A percentile compares a stretch with the other conserved stretches of the same genome.
phyloP scores from a whole-genome alignment of 352 stramenopile genomes.

The Globisporangium okanoganense region DNA sequence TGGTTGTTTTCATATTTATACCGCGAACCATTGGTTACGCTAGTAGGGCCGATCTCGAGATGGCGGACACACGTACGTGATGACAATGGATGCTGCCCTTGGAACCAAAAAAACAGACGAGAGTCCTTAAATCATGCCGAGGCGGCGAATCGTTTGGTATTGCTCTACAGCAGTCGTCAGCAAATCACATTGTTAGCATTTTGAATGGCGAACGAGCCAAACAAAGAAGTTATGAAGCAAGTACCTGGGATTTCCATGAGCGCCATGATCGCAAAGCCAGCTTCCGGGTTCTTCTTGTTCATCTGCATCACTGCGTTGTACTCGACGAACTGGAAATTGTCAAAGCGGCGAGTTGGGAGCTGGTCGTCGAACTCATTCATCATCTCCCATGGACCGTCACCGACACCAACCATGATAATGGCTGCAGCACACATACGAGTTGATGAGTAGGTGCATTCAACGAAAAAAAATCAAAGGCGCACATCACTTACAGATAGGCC shows the following conservation, averaged over 20 bases:
- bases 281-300: conserved; percentile 60
- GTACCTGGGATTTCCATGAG: conserved; percentile 77
- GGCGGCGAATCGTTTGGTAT: conserved; percentile 50
- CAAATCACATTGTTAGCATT: neutral
- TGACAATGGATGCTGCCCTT: neutral
- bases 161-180: conserved; percentile 31
- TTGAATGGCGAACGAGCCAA: neutral
- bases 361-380: conserved; percentile 77
- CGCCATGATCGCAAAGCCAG: conserved; percentile 64
- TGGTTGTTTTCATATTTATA: neutral
- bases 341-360: conserved; percentile 56
- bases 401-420: conserved; percentile 69
- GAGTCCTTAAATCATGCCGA: conserved; percentile 32
- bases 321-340: conserved; percentile 85
- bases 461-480: neutral
- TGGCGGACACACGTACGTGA: neutral
- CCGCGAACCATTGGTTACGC: neutral
- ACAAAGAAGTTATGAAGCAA: neutral
- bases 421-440: conserved; percentile 6
- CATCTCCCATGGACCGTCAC: conserved; percentile 76
- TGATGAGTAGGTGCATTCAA: neutral
- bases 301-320: conserved; percentile 65
- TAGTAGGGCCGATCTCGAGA: neutral
- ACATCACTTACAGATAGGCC: conserved; percentile 48
- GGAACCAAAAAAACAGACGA: neutral